Evolutionary conservation across 2,329 filamentous ascomycete species (phyloP).

Genomic region (Colletotrichum tropicale): DNA sequence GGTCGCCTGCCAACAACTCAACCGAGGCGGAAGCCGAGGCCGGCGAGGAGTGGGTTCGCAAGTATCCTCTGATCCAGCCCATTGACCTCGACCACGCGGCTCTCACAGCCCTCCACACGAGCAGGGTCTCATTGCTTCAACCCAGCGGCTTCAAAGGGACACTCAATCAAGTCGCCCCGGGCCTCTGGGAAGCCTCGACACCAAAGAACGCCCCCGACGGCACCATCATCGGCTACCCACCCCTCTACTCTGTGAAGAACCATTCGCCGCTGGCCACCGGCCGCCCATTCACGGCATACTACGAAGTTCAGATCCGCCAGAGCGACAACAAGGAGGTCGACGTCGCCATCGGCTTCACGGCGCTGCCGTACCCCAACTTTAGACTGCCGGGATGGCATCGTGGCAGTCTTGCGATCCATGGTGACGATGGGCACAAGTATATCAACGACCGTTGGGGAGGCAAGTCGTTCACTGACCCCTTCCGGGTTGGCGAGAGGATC

Average conservation of each 20-base stretch:
- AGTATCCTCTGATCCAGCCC: constrained; percentile 63
- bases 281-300: constrained; percentile 66
- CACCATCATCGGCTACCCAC: constrained; percentile 70
- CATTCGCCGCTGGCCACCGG: constrained; percentile 58
- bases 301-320: constrained; percentile 65
- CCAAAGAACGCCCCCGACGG: constrained; percentile 57
- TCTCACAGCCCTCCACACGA: constrained; percentile 49
- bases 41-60: constrained; percentile 69
- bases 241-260: constrained; percentile 67
- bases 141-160: constrained; percentile 53
- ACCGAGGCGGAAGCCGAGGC: constrained; percentile 65
- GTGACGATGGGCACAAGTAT: constrained; percentile 79
- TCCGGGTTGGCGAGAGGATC: constrained; percentile 68
- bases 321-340: constrained; percentile 48
- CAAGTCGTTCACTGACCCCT: constrained; percentile 68
- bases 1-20: constrained; percentile 73
- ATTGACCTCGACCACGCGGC: constrained; percentile 51
- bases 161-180: constrained; percentile 49
- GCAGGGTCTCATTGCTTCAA: constrained; percentile 59
- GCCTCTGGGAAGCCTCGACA: constrained; percentile 55
- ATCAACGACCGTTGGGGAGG: constrained; percentile 79
- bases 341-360: constrained; percentile 72
- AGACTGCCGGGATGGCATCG: constrained; percentile 83
- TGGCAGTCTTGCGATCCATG: constrained; percentile 76
- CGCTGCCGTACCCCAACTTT: constrained; percentile 78